Conservation (phyloP, 83 land plant species). For the Diphasiastrum complanatum region DNA sequence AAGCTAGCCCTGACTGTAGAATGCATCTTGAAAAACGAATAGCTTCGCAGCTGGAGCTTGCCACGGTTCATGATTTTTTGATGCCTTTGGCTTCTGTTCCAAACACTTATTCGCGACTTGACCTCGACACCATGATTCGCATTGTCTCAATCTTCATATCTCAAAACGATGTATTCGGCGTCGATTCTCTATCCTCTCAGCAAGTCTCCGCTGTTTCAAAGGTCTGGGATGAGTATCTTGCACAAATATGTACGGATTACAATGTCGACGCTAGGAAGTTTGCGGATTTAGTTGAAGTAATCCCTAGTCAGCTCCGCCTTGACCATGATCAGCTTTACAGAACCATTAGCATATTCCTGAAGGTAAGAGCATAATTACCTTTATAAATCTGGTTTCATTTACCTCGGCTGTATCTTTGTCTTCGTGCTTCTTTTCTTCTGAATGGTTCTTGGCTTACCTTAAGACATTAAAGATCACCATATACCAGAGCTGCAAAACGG, state of each 20-base stretch:
- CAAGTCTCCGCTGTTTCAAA: constrained; percentile 5
- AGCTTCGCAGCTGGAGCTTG: constrained; percentile 6
- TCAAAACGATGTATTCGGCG: background rate
- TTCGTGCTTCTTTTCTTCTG: too few species aligned
- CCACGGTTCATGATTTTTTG: constrained; percentile 4
- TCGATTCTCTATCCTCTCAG: too few species aligned
- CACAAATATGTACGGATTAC: background rate
- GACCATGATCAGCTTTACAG: constrained; percentile 4
- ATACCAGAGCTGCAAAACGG: too few species aligned
- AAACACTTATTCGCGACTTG: background rate
- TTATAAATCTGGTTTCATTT: background rate
- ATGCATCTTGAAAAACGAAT: constrained; percentile 1
- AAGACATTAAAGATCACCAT: too few species aligned
- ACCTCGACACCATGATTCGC: constrained; percentile 6
- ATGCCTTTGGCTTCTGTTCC: background rate
- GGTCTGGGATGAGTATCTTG: constrained; percentile 13
- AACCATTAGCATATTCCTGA: constrained; percentile 4
- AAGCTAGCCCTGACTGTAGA: constrained; percentile 8
- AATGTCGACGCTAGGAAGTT: background rate
- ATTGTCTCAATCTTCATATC: background rate
- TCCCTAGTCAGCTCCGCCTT: background rate
- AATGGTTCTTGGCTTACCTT: too few species aligned
- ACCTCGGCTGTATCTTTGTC: too few species aligned
- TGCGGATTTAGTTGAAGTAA: constrained; percentile 1
- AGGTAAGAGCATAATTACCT: background rate